These are phyloP conservation scores for Suhomyces pyralidae DNA, from an alignment of 805 yeast genomes.

Conservation along the genomic window DNA sequence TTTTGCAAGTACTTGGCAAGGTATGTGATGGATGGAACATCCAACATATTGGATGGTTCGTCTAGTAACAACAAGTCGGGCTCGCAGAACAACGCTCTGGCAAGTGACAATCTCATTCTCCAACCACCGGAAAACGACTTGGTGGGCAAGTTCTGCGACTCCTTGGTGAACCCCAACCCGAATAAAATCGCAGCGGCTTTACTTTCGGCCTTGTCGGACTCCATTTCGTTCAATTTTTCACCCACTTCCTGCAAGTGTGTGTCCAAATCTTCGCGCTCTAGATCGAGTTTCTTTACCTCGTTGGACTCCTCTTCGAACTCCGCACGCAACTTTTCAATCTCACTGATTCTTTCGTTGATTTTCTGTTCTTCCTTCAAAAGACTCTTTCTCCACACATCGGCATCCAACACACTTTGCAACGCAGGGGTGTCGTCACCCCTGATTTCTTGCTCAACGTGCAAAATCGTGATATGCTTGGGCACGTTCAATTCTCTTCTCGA, in stretches of 20 bases:
- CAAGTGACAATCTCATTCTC: constrained; percentile 99
- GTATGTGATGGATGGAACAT: constrained; percentile 96
- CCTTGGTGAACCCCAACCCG: constrained; percentile 92
- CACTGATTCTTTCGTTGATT: constrained; percentile 69
- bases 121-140: constrained; percentile 98
- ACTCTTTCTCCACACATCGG: constrained; percentile 98
- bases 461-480: constrained; percentile 91
- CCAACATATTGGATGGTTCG: constrained; percentile 99
- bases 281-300: constrained; percentile 76
- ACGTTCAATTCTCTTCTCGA: constrained; percentile 91
- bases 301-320: constrained; percentile 71
- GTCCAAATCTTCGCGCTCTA: constrained; percentile 86
- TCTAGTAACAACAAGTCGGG: constrained; percentile 91
- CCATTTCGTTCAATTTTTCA: constrained; percentile 87
- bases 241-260: constrained; percentile 72
- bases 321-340: constrained; percentile 63
- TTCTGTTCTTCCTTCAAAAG: constrained; percentile 72
- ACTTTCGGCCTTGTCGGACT: constrained; percentile 95
- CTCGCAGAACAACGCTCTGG: constrained; percentile 95
- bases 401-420: constrained; percentile 93
- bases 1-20: constrained; percentile 85
- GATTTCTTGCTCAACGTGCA: constrained; percentile 97
- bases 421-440: constrained; percentile 91
- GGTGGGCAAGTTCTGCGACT: constrained; percentile 78
- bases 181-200: constrained; percentile 90